A percentile compares a stretch with the other conserved stretches of the same genome.
phyloP scores from a whole-genome alignment of 345 rosid species.

The Eucalyptus cloeziana region DNA sequence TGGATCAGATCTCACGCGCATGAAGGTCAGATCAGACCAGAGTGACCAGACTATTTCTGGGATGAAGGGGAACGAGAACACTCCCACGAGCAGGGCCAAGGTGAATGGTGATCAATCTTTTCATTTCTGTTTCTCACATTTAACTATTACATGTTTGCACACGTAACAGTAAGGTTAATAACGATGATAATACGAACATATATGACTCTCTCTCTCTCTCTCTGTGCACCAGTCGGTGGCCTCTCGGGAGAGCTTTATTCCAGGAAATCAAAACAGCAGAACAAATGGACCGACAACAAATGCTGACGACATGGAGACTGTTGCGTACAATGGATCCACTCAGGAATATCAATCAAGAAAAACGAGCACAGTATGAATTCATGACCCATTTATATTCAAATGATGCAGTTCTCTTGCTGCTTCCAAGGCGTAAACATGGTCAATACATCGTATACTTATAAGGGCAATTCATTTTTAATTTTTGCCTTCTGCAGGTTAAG shows the following conservation, averaged over 20 bases:
- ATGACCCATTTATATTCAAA: not conserved
- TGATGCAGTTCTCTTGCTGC: not conserved
- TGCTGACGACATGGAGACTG: slow-evolving; percentile 23
- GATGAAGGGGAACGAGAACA: slow-evolving; percentile 34
- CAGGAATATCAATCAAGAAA: slow-evolving; percentile 63
- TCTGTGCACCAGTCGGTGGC: slow-evolving; percentile 45
- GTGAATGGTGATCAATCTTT: slow-evolving; percentile 3
- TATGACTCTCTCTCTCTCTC: not conserved
- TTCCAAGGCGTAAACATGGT: not conserved
- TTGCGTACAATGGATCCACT: slow-evolving; percentile 35
- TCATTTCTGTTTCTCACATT: not conserved
- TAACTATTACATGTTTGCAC: not conserved
- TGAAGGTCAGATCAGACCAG: slow-evolving; percentile 46
- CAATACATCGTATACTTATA: not conserved
- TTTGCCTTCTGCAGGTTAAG: slow-evolving; percentile 45
- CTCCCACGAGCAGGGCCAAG: slow-evolving; percentile 75
- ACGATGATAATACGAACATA: not conserved
- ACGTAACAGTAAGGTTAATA: not conserved
- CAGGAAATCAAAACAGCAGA: slow-evolving; percentile 23
- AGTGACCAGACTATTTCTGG: slow-evolving; percentile 56
- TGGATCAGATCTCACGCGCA: slow-evolving; percentile 95
- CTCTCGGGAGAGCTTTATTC: slow-evolving; percentile 71
- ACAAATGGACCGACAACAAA: slow-evolving; percentile 15
- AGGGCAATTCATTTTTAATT: not conserved
- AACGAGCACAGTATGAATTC: slow-evolving; percentile 63